Percentiles rank a stretch among this genome's conserved stretches.
These are phyloP conservation scores for Trichocladium uniseriatum DNA, from an alignment of 495 filamentous ascomycete species.

Conservation along the genomic window DNA sequence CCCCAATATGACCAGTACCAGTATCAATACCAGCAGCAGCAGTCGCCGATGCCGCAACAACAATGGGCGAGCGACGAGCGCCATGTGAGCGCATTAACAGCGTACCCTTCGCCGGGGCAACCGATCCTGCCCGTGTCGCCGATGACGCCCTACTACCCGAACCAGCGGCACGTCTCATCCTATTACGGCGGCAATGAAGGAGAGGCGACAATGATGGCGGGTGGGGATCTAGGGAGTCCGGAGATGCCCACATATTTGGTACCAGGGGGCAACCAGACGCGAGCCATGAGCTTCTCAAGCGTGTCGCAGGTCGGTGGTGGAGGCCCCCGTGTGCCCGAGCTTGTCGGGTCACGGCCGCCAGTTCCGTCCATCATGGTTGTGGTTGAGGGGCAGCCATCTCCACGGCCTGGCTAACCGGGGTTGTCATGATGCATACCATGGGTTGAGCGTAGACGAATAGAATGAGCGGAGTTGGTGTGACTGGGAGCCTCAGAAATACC, in stretches of 20 bases:
- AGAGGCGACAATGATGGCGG: neutral
- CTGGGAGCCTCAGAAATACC: neutral
- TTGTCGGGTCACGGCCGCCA: neutral
- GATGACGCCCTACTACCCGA: conserved; percentile 2
- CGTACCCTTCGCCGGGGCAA: neutral
- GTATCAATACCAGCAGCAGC: neutral
- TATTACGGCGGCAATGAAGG: conserved; percentile 2
- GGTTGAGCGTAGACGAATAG: too few species aligned
- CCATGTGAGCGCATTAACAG: neutral
- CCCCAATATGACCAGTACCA: neutral
- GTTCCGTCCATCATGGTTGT: neutral
- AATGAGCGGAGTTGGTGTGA: too few species aligned
- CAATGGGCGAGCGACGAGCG: neutral
- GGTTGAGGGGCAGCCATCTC: neutral
- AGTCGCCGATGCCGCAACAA: neutral
- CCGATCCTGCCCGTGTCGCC: conserved; percentile 8
- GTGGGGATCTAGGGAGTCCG: neutral
- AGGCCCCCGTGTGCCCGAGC: neutral
- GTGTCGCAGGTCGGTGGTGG: neutral
- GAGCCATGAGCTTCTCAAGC: conserved; percentile 13
- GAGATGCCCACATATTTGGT: conserved; percentile 14
- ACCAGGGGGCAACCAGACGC: conserved; percentile 11
- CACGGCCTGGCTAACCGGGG: neutral
- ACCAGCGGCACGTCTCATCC: neutral
- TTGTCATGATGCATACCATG: neutral